Base-by-base conservation (phyloP, 2,329 filamentous ascomycete species). In the Aspergillus sp. region DNA sequence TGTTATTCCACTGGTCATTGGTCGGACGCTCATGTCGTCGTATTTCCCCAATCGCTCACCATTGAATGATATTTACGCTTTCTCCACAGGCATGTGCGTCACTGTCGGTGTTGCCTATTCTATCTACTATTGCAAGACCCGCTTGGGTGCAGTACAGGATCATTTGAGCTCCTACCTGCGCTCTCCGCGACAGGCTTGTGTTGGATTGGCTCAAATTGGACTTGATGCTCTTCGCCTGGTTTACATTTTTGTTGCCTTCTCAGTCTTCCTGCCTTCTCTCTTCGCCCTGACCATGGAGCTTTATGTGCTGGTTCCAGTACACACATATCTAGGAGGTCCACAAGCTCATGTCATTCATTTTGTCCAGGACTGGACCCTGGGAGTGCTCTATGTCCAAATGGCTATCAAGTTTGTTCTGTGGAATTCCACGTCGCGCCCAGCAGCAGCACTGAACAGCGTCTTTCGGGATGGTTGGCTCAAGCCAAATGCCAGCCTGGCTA, bases 21-120 rank as follows among this genome's bases (percentile, higher is more conserved):
- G 93, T 2, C 85, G 93, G 27, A 77, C 76, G 45, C 76, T 97
- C 48, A 87, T 96, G 61, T 81, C 83, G 37, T 70, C 77, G 27
- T 69, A 90, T 30, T 81, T 95, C 34, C 88, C 89, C 5, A 69
- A 75, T 1, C 77, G 86, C 48, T 78, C 87, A 38, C 80, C 80
- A 33, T 86, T 91, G 60, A 98, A 97, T 66, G 93, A 98, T 64
- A 86, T 98, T 27, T 97, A 98, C 58, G 91, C 93, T 9, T 95
- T 96, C 64, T 95, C 89, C 41, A 82, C 93, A 28, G 93, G 93
- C 10, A 78, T 95, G 33, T 95, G 94, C 61, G 73, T 89, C 27
- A 74, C 95, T 5, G 88, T 87, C 8, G 81, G 79, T 4, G 59
- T 80, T 1, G 70, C 79, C 3, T 95, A 90, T 62, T 67, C 78